phyloP scores from a whole-genome alignment of 2,329 filamentous ascomycete species.

The Microdochium paspali region DNA sequence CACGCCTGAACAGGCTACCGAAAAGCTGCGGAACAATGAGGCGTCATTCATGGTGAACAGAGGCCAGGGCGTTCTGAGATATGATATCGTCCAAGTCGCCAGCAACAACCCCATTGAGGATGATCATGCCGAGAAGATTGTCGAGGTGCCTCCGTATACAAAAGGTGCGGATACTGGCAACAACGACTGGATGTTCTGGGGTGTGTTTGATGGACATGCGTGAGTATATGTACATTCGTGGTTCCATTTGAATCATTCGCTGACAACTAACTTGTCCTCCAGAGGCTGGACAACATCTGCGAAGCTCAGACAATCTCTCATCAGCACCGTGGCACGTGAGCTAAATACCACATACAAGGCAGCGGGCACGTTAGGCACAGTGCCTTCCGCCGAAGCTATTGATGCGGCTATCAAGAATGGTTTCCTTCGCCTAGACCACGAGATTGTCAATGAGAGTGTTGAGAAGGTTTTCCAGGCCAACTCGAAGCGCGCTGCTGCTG shows the following conservation, averaged over 20 bases:
- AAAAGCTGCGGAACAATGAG: constrained; percentile 81
- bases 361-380: constrained; percentile 45
- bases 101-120: constrained; percentile 98
- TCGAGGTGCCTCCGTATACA: constrained; percentile 66
- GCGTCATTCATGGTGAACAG: constrained; percentile 85
- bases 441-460: constrained; percentile 90
- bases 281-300: constrained; percentile 98
- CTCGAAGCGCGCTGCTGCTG: constrained; percentile 83
- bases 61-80: constrained; percentile 84
- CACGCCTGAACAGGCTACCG: constrained; percentile 85
- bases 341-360: constrained; percentile 86
- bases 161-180: constrained; percentile 34
- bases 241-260: neutral
- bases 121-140: constrained; percentile 96
- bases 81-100: constrained; percentile 88
- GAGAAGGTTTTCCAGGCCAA: constrained; percentile 83
- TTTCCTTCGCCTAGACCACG: constrained; percentile 80
- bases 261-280: constrained; percentile 7
- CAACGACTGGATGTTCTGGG: constrained; percentile 99
- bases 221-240: constrained; percentile 33
- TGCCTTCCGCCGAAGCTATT: constrained; percentile 70
- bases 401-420: constrained; percentile 88
- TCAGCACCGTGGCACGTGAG: constrained; percentile 86
- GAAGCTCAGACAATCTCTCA: constrained; percentile 84
- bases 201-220: constrained; percentile 96